These are phyloP conservation scores for Colletotrichum cuscutae DNA, from an alignment of 2,329 filamentous ascomycete species.

Conservation along the genomic window DNA sequence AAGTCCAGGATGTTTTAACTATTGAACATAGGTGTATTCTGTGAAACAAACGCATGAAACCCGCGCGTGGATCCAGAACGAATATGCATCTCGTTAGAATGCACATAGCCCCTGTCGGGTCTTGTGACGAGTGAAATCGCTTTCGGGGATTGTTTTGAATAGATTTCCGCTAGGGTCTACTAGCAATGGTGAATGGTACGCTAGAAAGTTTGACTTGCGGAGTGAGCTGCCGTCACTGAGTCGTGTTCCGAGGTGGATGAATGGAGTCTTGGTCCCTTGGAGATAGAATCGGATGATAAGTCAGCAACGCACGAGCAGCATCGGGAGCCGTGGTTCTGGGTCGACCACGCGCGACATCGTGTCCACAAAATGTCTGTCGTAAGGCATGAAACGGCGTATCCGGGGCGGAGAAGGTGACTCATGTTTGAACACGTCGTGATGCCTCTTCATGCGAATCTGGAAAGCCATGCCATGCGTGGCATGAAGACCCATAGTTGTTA, in stretches of 20 bases:
- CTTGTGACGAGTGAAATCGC: not conserved
- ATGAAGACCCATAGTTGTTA: not conserved
- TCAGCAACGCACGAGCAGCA: not conserved
- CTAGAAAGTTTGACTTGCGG: not conserved
- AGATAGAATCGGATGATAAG: not conserved
- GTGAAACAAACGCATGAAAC: conserved; percentile 28
- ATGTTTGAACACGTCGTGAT: not conserved
- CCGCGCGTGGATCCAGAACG: not conserved
- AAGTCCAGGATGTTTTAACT: not conserved
- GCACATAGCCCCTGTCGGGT: not conserved
- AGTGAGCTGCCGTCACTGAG: not conserved
- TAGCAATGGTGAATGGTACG: not conserved
- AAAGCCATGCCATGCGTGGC: not conserved
- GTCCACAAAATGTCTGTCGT: not conserved
- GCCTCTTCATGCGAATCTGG: not conserved
- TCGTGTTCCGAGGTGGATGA: not conserved
- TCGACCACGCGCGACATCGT: not conserved
- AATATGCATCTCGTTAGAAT: not conserved
- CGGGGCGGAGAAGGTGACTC: conserved; percentile 8
- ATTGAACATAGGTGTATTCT: not conserved
- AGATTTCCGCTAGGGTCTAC: not conserved
- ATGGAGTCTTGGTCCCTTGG: not conserved
- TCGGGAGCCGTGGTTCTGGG: not conserved
- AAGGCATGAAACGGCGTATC: conserved; percentile 11
- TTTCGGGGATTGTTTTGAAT: not conserved